Conservation (phyloP, 2,329 filamentous ascomycete species). For the Ophiostoma fasciatum region DNA sequence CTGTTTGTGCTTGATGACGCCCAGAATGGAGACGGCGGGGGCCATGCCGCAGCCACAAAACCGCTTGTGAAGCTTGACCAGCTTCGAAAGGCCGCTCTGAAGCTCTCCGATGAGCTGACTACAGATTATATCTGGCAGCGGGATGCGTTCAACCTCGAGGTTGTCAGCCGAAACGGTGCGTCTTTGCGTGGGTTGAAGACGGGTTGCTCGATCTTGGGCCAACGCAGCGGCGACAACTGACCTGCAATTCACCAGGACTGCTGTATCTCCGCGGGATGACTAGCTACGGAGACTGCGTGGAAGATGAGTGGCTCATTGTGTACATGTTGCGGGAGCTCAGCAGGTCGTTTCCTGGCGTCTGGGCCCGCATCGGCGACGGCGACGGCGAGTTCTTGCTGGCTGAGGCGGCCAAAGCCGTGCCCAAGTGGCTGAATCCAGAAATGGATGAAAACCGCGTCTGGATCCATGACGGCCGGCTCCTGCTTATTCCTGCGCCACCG, state of each 20-base stretch:
- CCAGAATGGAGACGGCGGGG: slow-evolving; percentile 33
- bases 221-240: background rate
- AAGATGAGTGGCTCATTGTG: slow-evolving; percentile 95
- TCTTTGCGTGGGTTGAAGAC: background rate
- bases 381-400: slow-evolving; percentile 94
- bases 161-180: slow-evolving; percentile 43
- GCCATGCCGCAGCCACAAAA: slow-evolving; percentile 22
- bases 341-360: slow-evolving; percentile 54
- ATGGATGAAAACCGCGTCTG: slow-evolving; percentile 79
- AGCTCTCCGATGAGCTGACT: slow-evolving; percentile 49
- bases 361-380: slow-evolving; percentile 70
- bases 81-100: slow-evolving; percentile 53
- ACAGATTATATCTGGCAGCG: slow-evolving; percentile 92
- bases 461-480: slow-evolving; percentile 52
- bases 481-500: slow-evolving; percentile 3
- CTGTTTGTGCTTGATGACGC: slow-evolving; percentile 51
- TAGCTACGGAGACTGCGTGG: slow-evolving; percentile 85
- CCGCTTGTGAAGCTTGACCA: slow-evolving; percentile 52
- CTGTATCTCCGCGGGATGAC: slow-evolving; percentile 61
- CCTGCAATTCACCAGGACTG: slow-evolving; percentile 22
- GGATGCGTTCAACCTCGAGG: slow-evolving; percentile 59
- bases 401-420: slow-evolving; percentile 78
- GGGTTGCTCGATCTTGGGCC: too few relatives aligned
- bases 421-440: slow-evolving; percentile 83
- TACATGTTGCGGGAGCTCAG: slow-evolving; percentile 75